Base-by-base conservation (phyloP, 164 flowering plant species). In the Echeveria elegans region DNA sequence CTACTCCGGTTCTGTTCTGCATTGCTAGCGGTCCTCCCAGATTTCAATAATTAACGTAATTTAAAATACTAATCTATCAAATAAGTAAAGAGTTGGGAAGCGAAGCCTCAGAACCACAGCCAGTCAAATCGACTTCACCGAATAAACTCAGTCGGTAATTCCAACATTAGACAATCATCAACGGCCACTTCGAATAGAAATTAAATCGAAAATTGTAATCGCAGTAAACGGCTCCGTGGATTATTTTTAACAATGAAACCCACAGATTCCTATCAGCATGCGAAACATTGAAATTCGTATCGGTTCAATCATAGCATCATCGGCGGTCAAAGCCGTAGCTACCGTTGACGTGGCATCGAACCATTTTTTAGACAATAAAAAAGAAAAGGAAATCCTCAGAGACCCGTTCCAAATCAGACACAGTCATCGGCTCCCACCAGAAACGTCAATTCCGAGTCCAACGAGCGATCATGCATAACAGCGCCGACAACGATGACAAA, bases 301-400 rank as follows among this genome's bases (percentile, higher is more conserved):
- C 2, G 82, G 82, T 71, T 74, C 82, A 65, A 80, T 80, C 83
- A 72, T 79, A 77, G 81, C 85, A 84, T 72, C 88, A 84, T 74
- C 83, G 82, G 59, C 79, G 83, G 81, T 82, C 84, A 84, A 2
- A 3, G 83, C 76, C n/a, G 12, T 2, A 8, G 76, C 88, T 81
- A 76, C 78, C 79, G 84, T 65, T 79, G 80, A 82, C 88, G 88
- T 84, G 88, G 88, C 88, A 75, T 80, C 72, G 73, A 73, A 72
- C 88, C 5, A 41, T 16, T 21, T 3, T 21, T 3, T 3, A 18
- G 2, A 19, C 6, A 48, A 11, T 4, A 32, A 59, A 40, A 18
- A 12, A 14, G 23, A 12, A 40, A 11, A 19, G 6, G 50, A 29
- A 71, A 71, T 68, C 79, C 79, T 79, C 82, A 79, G 79, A 79